These are phyloP conservation scores for Stachybotrys echinatus DNA, from an alignment of 2,329 filamentous ascomycete species.

Conservation along the genomic window DNA sequence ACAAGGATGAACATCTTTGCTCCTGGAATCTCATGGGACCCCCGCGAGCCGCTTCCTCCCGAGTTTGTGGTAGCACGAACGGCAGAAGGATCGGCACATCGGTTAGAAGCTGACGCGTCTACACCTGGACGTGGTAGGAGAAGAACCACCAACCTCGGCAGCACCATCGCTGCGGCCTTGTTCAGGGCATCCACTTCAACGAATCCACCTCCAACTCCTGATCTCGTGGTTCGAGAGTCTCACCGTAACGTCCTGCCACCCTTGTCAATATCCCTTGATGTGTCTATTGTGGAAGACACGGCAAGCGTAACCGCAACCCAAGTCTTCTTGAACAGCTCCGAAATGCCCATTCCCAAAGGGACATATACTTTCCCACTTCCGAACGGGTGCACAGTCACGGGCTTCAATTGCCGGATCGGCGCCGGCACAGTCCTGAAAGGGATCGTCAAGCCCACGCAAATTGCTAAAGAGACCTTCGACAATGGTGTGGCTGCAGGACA, in stretches of 20 bases:
- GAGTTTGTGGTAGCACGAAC: neutral
- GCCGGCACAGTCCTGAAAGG: constrained; percentile 3
- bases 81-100: neutral
- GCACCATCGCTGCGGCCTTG: neutral
- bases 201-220: neutral
- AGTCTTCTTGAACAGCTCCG: constrained; percentile 3
- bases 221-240: neutral
- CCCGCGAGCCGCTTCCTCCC: constrained; percentile 5
- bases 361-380: constrained; percentile 6
- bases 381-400: constrained; percentile 1
- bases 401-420: constrained; percentile 6
- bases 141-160: too few species aligned
- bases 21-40: constrained; percentile 5
- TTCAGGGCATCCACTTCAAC: neutral
- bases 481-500: neutral
- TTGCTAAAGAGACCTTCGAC: constrained; percentile 5
- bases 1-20: neutral
- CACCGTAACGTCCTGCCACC: constrained; percentile 1
- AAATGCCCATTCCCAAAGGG: constrained; percentile 2
- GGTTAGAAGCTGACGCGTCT: too few species aligned
- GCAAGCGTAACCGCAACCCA: constrained; percentile 4
- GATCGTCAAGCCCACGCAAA: constrained; percentile 7
- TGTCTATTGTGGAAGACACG: constrained; percentile 5
- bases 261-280: constrained; percentile 2
- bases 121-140: too few species aligned